A percentile compares a stretch with the other conserved stretches of the same genome.
Evolutionary conservation across 257 asterid genomes (phyloP).

Genomic region (Nicotiana undulata): DNA sequence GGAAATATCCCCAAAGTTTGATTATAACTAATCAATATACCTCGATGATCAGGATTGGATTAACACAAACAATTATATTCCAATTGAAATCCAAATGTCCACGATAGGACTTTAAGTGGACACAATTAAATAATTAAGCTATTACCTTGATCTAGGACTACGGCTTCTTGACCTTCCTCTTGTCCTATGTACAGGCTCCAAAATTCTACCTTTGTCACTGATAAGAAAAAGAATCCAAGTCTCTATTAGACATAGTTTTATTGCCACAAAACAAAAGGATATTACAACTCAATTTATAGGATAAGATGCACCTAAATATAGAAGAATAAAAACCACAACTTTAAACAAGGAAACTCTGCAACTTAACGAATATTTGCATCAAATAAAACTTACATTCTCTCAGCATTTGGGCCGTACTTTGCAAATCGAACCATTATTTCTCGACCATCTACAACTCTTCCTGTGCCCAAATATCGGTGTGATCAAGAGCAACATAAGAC

Average conservation of each 20-base stretch:
- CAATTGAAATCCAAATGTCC: neutral
- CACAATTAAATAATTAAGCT: neutral
- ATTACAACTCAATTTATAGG: neutral
- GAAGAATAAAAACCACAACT: neutral
- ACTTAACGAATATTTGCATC: neutral
- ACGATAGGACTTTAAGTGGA: neutral
- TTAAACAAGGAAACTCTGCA: neutral
- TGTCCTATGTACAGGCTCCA: constrained; percentile 63
- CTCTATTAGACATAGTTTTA: neutral
- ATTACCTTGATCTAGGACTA: constrained; percentile 87
- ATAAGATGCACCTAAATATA: neutral
- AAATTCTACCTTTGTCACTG: constrained; percentile 80
- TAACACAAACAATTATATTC: neutral
- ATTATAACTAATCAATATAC: neutral
- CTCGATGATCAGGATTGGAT: neutral
- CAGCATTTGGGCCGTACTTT: constrained; percentile 96
- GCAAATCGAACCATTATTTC: constrained; percentile 99
- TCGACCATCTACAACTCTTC: constrained; percentile 91
- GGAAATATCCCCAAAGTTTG: neutral
- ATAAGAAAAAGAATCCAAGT: neutral
- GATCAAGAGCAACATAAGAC: neutral
- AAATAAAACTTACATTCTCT: constrained; percentile 54
- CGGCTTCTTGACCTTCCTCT: constrained; percentile 78
- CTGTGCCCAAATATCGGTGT: constrained; percentile 26
- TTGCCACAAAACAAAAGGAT: neutral